Evolutionary conservation across 2,329 filamentous ascomycete genomes (phyloP).

Genomic region (Xylariaceae sp.): DNA sequence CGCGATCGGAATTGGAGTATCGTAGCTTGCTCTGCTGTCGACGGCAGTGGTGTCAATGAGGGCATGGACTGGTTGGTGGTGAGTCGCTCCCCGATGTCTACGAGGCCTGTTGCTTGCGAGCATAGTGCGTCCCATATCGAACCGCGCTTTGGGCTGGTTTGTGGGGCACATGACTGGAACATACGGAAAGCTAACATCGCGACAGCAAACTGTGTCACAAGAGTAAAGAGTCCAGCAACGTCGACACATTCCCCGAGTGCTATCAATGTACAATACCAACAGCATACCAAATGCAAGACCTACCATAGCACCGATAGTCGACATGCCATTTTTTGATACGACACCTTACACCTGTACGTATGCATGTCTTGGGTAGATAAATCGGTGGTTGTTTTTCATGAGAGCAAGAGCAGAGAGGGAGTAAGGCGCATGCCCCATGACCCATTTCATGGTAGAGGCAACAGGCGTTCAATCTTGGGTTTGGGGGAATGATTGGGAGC

Average conservation of each 20-base stretch:
- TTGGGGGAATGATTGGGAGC: background rate
- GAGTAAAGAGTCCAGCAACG: constrained; percentile 7
- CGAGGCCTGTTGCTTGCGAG: background rate
- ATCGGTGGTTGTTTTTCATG: constrained; percentile 4
- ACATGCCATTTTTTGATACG: constrained; percentile 9
- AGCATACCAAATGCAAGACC: constrained; percentile 38
- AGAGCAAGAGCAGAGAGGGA: constrained; percentile 9
- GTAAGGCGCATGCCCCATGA: constrained; percentile 14
- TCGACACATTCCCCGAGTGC: constrained; percentile 4
- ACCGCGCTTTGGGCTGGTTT: background rate
- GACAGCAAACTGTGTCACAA: constrained; percentile 22
- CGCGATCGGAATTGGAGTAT: constrained; percentile 99
- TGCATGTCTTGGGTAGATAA: constrained; percentile 18
- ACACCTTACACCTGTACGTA: constrained; percentile 7
- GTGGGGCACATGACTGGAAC: background rate
- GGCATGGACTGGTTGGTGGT: constrained; percentile 99
- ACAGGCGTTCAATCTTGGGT: background rate
- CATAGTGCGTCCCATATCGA: background rate
- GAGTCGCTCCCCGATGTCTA: constrained; percentile 32
- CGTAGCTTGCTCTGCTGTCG: constrained; percentile 93
- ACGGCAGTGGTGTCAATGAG: constrained; percentile 90
- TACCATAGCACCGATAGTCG: constrained; percentile 4
- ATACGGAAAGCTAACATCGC: constrained; percentile 5
- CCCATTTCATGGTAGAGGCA: background rate
- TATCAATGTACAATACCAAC: constrained; percentile 17